These are phyloP conservation scores for Nigrospora oryzae DNA, from an alignment of 2,329 filamentous ascomycete species.

Conservation along the genomic window DNA sequence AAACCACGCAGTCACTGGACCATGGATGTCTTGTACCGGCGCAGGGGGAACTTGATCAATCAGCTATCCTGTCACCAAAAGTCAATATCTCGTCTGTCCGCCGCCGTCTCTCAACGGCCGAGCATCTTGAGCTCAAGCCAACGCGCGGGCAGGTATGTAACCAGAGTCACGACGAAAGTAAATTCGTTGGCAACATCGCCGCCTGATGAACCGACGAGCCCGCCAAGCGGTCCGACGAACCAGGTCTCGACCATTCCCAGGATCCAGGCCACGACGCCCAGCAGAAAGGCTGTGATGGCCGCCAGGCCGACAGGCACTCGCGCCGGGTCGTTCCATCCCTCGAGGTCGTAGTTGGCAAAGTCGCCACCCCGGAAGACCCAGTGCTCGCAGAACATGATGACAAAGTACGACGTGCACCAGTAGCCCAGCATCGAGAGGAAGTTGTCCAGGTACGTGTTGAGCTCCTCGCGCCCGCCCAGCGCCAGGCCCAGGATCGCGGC, in stretches of 20 bases:
- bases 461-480: conserved; percentile 31
- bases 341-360: conserved; percentile 35
- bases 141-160: conserved; percentile 36
- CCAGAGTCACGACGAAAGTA: conserved; percentile 36
- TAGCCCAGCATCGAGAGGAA: conserved; percentile 40
- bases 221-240: conserved; percentile 38
- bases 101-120: conserved; percentile 20
- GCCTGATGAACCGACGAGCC: conserved; percentile 31
- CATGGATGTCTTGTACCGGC: too few species aligned
- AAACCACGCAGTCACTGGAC: too few species aligned
- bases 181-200: conserved; percentile 46
- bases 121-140: conserved; percentile 38
- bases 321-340: conserved; percentile 35
- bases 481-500: conserved; percentile 33
- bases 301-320: conserved; percentile 34
- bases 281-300: conserved; percentile 31
- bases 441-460: conserved; percentile 34
- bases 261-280: conserved; percentile 32
- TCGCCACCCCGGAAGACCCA: conserved; percentile 34
- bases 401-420: conserved; percentile 39
- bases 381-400: conserved; percentile 39
- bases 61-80: too few species aligned
- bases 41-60: too few species aligned
- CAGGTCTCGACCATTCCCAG: conserved; percentile 52
- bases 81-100: too few species aligned